These are phyloP conservation scores for Phyllosticta ampelicida DNA, from an alignment of 2,329 filamentous ascomycete species.

Conservation along the genomic window DNA sequence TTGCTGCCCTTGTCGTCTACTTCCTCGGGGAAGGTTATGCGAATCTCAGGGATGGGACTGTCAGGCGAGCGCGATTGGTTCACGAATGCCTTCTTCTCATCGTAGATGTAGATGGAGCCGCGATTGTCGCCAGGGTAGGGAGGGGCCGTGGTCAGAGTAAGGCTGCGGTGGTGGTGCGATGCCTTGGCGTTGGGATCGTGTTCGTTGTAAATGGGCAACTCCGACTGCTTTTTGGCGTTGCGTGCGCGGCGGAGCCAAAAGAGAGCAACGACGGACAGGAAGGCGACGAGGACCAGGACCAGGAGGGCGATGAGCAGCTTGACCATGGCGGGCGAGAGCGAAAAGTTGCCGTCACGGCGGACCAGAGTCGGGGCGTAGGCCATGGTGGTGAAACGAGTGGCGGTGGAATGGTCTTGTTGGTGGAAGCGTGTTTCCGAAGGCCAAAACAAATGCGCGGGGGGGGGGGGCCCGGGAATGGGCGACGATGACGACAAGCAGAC, in stretches of 20 bases:
- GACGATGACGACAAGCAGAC: background rate
- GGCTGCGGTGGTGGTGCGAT: conserved; percentile 43
- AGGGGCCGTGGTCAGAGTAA: conserved; percentile 40
- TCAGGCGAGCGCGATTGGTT: conserved; percentile 63
- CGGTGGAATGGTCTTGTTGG: background rate
- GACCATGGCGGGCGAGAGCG: conserved; percentile 53
- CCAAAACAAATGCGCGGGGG: background rate
- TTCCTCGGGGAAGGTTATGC: conserved; percentile 96
- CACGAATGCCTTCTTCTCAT: conserved; percentile 69
- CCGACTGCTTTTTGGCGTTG: conserved; percentile 33
- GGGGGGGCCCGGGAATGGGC: no score
- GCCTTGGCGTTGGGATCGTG: conserved; percentile 25
- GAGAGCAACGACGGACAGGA: conserved; percentile 57
- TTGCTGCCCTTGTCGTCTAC: conserved; percentile 71
- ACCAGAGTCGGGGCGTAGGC: conserved; percentile 35
- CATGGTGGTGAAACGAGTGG: conserved; percentile 25
- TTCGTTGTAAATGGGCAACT: conserved; percentile 63
- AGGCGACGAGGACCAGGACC: conserved; percentile 61
- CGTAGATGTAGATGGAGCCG: conserved; percentile 62
- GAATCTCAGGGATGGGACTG: conserved; percentile 82
- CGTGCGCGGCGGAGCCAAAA: conserved; percentile 62
- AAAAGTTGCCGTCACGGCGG: conserved; percentile 37
- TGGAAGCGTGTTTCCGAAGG: background rate
- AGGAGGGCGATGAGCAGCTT: conserved; percentile 72
- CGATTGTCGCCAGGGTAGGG: conserved; percentile 17